These are phyloP conservation scores for Rhododendron simsii DNA, from an alignment of 148 eudicot genomes.

Conservation along the genomic window DNA sequence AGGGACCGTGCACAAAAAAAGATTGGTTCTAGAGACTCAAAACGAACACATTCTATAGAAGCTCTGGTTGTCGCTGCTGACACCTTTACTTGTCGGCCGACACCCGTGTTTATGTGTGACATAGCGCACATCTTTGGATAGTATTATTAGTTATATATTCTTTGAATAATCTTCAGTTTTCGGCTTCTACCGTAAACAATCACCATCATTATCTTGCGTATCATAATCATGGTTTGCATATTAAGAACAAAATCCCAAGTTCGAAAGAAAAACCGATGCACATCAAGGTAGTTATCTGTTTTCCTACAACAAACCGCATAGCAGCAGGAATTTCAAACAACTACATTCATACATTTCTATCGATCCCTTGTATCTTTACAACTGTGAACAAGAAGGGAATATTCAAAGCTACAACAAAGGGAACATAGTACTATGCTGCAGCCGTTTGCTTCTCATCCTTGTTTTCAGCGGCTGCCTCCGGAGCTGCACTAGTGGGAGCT, in stretches of 20 bases:
- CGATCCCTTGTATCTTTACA: slow-evolving; percentile 1
- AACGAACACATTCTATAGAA: not conserved
- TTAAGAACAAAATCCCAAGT: not conserved
- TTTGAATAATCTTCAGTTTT: not conserved
- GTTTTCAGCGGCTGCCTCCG: slow-evolving; percentile 15
- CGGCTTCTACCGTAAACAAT: not conserved
- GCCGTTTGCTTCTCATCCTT: slow-evolving; percentile 27
- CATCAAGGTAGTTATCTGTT: not conserved
- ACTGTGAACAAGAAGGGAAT: not conserved
- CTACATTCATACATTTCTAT: not conserved
- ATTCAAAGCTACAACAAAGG: slow-evolving; percentile 7
- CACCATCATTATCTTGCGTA: not conserved
- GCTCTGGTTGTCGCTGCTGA: no score
- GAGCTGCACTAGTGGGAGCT: slow-evolving; percentile 9
- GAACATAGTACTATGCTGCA: not conserved
- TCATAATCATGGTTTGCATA: not conserved
- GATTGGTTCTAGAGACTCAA: no score
- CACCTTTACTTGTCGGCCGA: not conserved
- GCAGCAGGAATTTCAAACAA: not conserved
- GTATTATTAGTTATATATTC: not conserved
- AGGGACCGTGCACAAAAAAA: no score
- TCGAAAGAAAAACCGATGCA: not conserved
- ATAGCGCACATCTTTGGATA: not conserved
- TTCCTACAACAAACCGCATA: not conserved
- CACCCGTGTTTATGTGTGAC: not conserved